phyloP scores from a whole-genome alignment of 169 alveolate genomes.

The Theileria luwenshuni region DNA sequence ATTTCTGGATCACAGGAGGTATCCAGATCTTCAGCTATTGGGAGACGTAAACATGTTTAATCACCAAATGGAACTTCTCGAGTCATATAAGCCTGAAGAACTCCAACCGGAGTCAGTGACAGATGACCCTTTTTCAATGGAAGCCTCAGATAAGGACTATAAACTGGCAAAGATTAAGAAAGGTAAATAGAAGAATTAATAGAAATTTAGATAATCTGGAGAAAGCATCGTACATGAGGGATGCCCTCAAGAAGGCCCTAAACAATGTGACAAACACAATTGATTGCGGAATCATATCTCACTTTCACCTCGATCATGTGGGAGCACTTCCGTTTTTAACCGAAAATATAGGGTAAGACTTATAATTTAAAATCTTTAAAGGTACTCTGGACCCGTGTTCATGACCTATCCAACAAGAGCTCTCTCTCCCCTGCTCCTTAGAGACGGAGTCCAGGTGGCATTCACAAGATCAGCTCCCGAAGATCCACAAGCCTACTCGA shows the following conservation, averaged over 20 bases:
- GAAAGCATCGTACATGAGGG: slow-evolving; percentile 44
- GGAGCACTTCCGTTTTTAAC: slow-evolving; percentile 99
- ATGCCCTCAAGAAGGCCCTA: slow-evolving; percentile 73
- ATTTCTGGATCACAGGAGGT: slow-evolving; percentile 89
- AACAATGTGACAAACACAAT: slow-evolving; percentile 86
- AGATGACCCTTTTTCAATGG: slow-evolving; percentile 20
- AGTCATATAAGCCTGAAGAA: not conserved
- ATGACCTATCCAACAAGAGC: slow-evolving; percentile 97
- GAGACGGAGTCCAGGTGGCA: slow-evolving; percentile 92
- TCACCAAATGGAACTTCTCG: slow-evolving; percentile 13
- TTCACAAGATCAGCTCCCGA: slow-evolving; percentile 74
- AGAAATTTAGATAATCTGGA: slow-evolving; percentile 12
- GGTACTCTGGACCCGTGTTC: slow-evolving; percentile 90
- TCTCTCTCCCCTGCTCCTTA: slow-evolving; percentile 92
- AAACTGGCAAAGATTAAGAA: not conserved
- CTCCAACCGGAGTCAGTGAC: not conserved
- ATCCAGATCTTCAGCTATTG: slow-evolving; percentile 89
- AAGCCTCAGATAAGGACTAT: not conserved
- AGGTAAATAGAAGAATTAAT: slow-evolving; percentile 1
- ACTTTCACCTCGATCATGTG: slow-evolving; percentile 97
- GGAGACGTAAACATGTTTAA: slow-evolving; percentile 36
- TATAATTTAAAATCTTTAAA: not conserved
- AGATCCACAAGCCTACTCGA: slow-evolving; percentile 3
- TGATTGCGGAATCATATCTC: slow-evolving; percentile 94
- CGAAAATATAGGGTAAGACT: slow-evolving; percentile 88